Evolutionary conservation across 1,139 yeast species (phyloP).

Genomic region (Pichia sp.): DNA sequence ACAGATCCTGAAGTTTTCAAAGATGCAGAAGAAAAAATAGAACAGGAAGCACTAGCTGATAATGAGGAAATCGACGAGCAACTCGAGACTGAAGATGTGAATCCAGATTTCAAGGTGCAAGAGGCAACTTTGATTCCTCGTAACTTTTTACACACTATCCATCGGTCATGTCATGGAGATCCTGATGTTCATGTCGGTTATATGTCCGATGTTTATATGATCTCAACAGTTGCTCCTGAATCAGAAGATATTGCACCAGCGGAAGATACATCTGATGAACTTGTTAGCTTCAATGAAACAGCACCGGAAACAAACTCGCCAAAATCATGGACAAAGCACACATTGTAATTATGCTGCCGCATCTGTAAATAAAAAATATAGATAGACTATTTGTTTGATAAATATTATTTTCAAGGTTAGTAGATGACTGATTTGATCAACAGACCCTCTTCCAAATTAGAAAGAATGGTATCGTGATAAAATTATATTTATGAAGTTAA

Average conservation of each 20-base stretch:
- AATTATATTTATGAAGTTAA: too few relatives aligned
- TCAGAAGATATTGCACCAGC: neutral
- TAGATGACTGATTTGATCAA: too few relatives aligned
- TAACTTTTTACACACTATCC: conserved; percentile 11
- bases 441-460: too few relatives aligned
- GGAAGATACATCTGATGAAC: neutral
- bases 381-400: too few relatives aligned
- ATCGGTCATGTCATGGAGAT: conserved; percentile 12
- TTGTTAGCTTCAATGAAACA: too few relatives aligned
- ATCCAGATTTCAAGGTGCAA: conserved; percentile 6
- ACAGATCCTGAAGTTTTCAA: conserved; percentile 10
- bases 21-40: conserved; percentile 2
- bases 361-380: too few relatives aligned
- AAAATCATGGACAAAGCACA: conserved; percentile 9
- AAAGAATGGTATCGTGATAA: too few relatives aligned
- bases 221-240: neutral
- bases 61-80: neutral
- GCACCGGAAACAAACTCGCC: neutral
- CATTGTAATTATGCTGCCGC: neutral
- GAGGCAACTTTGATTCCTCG: conserved; percentile 11
- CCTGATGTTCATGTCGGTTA: conserved; percentile 14
- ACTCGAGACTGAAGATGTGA: neutral
- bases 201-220: conserved; percentile 6
- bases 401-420: too few relatives aligned
- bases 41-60: neutral